Conservation (phyloP, 768 basidiomycete genomes). For the Polyporus arcularius region DNA sequence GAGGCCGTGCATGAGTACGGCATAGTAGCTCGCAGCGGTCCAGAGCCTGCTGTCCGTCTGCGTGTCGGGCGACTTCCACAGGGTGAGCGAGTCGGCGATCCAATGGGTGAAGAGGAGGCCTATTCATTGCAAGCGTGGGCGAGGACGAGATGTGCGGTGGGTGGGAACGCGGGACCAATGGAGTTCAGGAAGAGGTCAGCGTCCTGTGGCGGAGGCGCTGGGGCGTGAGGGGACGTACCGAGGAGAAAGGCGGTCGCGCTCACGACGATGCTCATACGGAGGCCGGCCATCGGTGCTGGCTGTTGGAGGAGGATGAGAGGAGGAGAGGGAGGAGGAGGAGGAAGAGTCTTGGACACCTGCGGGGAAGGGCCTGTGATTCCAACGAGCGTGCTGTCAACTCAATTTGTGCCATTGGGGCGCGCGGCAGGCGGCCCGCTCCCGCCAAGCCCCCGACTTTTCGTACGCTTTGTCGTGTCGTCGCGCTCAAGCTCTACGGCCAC, state of each 20-base stretch:
- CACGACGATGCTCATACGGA: conserved; percentile 74
- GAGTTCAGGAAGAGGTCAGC: background rate
- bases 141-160: background rate
- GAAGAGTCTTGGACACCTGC: background rate
- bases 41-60: conserved; percentile 79
- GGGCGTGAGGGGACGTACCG: conserved; percentile 44
- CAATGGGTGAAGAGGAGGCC: conserved; percentile 86
- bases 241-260: conserved; percentile 80
- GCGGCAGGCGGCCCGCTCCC: conserved; percentile 6
- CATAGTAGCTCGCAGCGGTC: conserved; percentile 82
- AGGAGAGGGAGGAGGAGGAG: background rate
- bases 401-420: background rate
- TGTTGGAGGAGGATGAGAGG: conserved; percentile 7
- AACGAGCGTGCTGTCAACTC: background rate
- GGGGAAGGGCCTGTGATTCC: conserved; percentile 19
- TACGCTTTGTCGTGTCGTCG: background rate
- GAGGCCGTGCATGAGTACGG: conserved; percentile 71
- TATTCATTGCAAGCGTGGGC: conserved; percentile 27
- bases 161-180: background rate
- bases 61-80: conserved; percentile 79
- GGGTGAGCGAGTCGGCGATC: conserved; percentile 90
- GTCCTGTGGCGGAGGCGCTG: background rate
- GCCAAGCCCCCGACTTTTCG: background rate
- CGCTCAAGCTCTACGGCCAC: background rate
- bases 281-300: conserved; percentile 50